These are phyloP conservation scores for Neurospora sp. DNA, from an alignment of 495 filamentous ascomycete genomes.

Conservation along the genomic window DNA sequence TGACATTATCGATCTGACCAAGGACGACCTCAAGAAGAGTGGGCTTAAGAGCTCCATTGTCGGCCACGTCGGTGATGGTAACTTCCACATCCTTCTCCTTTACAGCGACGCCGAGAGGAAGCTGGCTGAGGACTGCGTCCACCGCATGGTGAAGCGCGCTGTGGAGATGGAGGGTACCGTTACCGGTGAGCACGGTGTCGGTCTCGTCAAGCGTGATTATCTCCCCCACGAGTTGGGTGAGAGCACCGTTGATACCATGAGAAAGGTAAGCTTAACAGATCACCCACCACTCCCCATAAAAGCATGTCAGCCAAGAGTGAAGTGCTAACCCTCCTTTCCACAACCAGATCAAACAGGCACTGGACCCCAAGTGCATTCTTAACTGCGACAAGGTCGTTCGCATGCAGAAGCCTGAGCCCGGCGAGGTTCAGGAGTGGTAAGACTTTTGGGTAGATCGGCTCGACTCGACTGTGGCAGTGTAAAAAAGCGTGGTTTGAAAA, in stretches of 20 bases:
- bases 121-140: slow-evolving; percentile 59
- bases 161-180: slow-evolving; percentile 77
- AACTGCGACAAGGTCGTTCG: slow-evolving; percentile 78
- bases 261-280: slow-evolving; percentile 45
- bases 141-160: slow-evolving; percentile 75
- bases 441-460: neutral
- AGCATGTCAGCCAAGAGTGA: slow-evolving; percentile 1
- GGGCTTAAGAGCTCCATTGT: slow-evolving; percentile 67
- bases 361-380: slow-evolving; percentile 66
- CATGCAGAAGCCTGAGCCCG: slow-evolving; percentile 40
- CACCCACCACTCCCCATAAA: neutral
- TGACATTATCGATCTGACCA: slow-evolving; percentile 70
- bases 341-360: slow-evolving; percentile 52
- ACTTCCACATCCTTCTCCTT: slow-evolving; percentile 71
- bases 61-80: slow-evolving; percentile 76
- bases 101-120: slow-evolving; percentile 58
- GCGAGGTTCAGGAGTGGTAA: slow-evolving; percentile 44
- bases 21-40: slow-evolving; percentile 54
- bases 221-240: slow-evolving; percentile 63
- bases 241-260: slow-evolving; percentile 67
- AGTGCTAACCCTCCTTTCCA: neutral
- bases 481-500: neutral
- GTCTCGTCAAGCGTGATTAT: slow-evolving; percentile 74
- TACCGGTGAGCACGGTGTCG: slow-evolving; percentile 76
- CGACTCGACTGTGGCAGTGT: neutral